Percentiles rank a stretch among this genome's conserved stretches.
Evolutionary conservation across 2,329 filamentous ascomycete species (phyloP).

Genomic region (Fusarium sp.): DNA sequence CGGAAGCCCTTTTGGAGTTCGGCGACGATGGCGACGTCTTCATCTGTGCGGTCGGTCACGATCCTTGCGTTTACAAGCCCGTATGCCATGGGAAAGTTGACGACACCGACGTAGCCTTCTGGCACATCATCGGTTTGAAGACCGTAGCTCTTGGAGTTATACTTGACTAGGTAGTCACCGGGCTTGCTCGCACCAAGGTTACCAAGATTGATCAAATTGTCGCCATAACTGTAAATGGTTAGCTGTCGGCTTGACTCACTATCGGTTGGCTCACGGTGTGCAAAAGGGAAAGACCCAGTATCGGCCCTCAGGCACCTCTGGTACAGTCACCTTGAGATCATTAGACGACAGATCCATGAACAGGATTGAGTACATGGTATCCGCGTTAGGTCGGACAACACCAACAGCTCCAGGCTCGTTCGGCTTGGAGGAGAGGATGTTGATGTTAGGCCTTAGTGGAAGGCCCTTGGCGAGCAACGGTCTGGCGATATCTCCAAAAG

Average conservation of each 20-base stretch:
- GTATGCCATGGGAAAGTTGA: neutral
- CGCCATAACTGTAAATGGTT: neutral
- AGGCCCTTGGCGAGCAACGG: neutral
- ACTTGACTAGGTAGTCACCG: neutral
- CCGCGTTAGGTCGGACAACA: neutral
- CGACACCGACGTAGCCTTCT: neutral
- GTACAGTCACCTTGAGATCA: neutral
- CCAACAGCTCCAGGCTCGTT: neutral
- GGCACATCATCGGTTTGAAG: neutral
- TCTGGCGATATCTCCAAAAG: neutral
- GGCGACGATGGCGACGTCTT: neutral
- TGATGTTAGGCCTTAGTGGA: neutral
- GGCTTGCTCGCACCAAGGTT: neutral
- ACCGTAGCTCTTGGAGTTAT: neutral
- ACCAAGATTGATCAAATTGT: neutral
- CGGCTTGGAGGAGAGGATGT: neutral
- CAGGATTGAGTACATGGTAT: neutral
- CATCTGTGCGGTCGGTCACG: neutral
- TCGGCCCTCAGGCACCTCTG: neutral
- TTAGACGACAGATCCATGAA: neutral
- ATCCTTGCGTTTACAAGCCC: neutral
- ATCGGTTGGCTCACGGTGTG: neutral
- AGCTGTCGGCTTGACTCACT: fast-evolving
- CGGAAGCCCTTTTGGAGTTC: neutral
- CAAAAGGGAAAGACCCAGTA: neutral